A percentile compares a stretch with the other conserved stretches of the same genome.
Evolutionary conservation across 2,329 filamentous ascomycete species (phyloP).

Genomic region (Pseudocercospora vitis): DNA sequence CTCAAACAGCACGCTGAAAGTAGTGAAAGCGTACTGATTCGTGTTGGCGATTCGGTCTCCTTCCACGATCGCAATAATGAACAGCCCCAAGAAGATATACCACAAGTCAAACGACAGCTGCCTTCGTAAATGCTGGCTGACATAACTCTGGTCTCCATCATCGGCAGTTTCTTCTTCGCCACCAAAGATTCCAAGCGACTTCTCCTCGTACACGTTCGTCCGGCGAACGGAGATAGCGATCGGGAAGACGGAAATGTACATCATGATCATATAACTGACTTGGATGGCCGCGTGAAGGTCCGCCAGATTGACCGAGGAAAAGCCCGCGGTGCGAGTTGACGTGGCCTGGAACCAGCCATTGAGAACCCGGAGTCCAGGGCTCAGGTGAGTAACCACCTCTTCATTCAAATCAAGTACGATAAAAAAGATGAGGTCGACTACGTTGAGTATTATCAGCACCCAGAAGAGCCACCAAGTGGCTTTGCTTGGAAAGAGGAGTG

Average conservation of each 20-base stretch:
- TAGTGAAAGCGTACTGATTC: constrained; percentile 54
- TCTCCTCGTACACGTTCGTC: constrained; percentile 96
- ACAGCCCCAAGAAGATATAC: constrained; percentile 93
- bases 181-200: constrained; percentile 72
- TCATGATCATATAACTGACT: constrained; percentile 95
- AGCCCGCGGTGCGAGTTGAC: constrained; percentile 86
- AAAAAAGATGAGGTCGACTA: constrained; percentile 84
- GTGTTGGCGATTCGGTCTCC: constrained; percentile 65
- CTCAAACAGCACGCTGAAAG: constrained; percentile 69
- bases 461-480: constrained; percentile 96
- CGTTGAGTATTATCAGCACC: constrained; percentile 79
- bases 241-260: constrained; percentile 97
- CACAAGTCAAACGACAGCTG: constrained; percentile 97
- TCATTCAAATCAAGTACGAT: constrained; percentile 85
- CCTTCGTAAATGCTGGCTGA: constrained; percentile 84
- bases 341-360: constrained; percentile 89
- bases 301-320: constrained; percentile 75
- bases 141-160: constrained; percentile 71
- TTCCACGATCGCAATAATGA: constrained; percentile 88
- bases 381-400: constrained; percentile 64
- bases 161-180: constrained; percentile 53
- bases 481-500: constrained; percentile 81
- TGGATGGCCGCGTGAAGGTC: constrained; percentile 85
- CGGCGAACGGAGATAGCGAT: constrained; percentile 92
- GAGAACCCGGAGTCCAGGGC: constrained; percentile 73